These are phyloP conservation scores for Elongisporangium anandrum DNA, from an alignment of 352 stramenopile genomes.

Conservation along the genomic window DNA sequence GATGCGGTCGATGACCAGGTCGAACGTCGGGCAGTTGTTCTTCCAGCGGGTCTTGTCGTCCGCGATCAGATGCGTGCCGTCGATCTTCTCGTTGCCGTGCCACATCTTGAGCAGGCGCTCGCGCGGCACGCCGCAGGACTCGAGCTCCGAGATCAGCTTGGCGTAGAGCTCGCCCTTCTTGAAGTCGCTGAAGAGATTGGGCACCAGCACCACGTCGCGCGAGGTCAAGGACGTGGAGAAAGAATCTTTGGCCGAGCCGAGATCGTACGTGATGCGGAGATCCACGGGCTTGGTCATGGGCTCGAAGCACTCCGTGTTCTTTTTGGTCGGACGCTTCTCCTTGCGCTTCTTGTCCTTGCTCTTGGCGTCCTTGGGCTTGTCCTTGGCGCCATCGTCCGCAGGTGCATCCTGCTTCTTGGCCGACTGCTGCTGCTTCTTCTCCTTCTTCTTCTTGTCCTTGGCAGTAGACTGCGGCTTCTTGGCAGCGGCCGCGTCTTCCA, in stretches of 20 bases:
- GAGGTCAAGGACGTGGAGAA: conserved; percentile 59
- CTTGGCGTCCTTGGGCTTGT: conserved; percentile 5
- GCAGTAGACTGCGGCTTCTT: background rate
- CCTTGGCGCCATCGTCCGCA: conserved; percentile 3
- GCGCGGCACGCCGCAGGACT: conserved; percentile 56
- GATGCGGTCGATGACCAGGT: conserved; percentile 75
- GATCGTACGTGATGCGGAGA: conserved; percentile 64
- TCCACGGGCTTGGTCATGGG: conserved; percentile 67
- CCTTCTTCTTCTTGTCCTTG: conserved; percentile 4
- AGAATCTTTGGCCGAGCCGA: conserved; percentile 42
- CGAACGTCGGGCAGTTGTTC: conserved; percentile 67
- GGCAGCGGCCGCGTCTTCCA: conserved; percentile 1
- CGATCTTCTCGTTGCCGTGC: conserved; percentile 87
- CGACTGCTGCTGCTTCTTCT: conserved; percentile 9
- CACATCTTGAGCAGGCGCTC: conserved; percentile 77
- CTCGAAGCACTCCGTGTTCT: conserved; percentile 79
- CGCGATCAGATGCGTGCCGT: conserved; percentile 91
- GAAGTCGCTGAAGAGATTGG: conserved; percentile 74
- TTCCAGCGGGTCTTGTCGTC: conserved; percentile 88
- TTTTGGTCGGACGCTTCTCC: conserved; percentile 37
- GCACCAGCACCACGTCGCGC: conserved; percentile 61
- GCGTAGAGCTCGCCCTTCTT: conserved; percentile 68
- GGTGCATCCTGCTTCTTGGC: conserved; percentile 9
- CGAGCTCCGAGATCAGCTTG: conserved; percentile 60
- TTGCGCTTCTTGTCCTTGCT: conserved; percentile 8